Evolutionary conservation across 176 grass and related monocot genomes (phyloP), one percentile per base, ranked within the genome.

Genomic region (Oryza nivara): DNA sequence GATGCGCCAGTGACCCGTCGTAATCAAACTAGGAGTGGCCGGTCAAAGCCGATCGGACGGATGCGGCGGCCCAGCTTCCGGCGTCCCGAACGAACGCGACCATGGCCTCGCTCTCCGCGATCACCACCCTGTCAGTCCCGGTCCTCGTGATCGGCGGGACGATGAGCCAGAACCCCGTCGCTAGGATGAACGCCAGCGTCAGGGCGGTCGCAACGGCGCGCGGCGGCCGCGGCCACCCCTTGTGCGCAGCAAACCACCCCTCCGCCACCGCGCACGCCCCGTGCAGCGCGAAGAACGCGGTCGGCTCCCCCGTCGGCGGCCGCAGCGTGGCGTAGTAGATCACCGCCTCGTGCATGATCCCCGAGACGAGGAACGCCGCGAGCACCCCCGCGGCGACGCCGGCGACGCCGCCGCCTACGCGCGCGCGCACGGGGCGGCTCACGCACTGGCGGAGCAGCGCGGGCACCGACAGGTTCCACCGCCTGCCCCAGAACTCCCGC

Each of bases 391-490:
- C 48, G 4, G 14, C 14, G 48, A 51, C 48, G 4, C 48, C 34
- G 20, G 32, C 22, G 28, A 43, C 68, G 14, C 22, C 73, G 26
- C 89, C 73, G 38, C 89, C 89, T 14, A 60, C 35, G 25, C 47
- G 75, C 17, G 60, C 61, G 6, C 65, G 26, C 5, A 96, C 84
- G n/a, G 91, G 94, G 65, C 51, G 80, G 88, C 83, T 87, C n/a
- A 96, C 84, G 46, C 86, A 83, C 44, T 48, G 91, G 8, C 94
- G 86, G 72, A 96, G 94, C 76, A 91, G 52, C 9, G 87, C 84
- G 22, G 86, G 68, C 17, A 96, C 91, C 22, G 86, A 80, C 19
- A 93, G 72, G 86, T 96, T 96, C 94, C 94, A 96, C 16, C 94
- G 70, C 23, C 94, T 82, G 7, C 91, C 91, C 94, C 89, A 96